Evolutionary conservation across 441 rosid genomes (phyloP).

Genomic region (Populus trichocarpa): DNA sequence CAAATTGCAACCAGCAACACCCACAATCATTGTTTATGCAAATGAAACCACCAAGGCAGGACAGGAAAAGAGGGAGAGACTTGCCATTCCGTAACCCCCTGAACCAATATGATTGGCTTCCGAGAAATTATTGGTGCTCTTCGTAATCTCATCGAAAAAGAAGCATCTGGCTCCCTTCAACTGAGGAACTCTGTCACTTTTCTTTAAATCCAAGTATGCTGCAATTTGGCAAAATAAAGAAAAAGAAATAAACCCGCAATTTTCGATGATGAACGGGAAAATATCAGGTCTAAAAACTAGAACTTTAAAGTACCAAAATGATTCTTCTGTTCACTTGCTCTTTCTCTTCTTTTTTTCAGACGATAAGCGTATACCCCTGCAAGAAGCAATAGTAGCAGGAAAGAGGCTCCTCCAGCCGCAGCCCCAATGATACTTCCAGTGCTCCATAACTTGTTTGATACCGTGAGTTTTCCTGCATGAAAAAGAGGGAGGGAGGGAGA

Average conservation of each 20-base stretch:
- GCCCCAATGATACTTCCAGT: conserved; percentile 54
- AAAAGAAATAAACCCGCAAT: neutral
- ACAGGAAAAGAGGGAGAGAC: neutral
- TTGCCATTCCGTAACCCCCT: conserved; percentile 89
- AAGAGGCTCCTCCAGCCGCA: conserved; percentile 41
- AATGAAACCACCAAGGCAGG: neutral
- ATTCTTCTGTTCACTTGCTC: conserved; percentile 46
- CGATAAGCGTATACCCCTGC: conserved; percentile 64
- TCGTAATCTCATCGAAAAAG: conserved; percentile 69
- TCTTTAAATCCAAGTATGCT: conserved; percentile 57
- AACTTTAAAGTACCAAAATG: conserved; percentile 54
- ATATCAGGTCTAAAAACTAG: neutral
- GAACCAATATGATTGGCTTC: conserved; percentile 57
- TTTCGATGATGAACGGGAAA: neutral
- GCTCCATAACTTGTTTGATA: conserved; percentile 31
- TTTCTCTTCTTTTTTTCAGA: conserved; percentile 63
- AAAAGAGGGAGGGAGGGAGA: neutral
- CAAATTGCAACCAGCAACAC: no score
- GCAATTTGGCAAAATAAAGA: conserved; percentile 5
- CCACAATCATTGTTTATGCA: no score
- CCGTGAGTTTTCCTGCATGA: conserved; percentile 6
- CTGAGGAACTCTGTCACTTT: conserved; percentile 55
- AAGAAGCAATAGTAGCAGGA: conserved; percentile 42
- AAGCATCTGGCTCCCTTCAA: conserved; percentile 68
- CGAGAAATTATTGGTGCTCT: conserved; percentile 56